These are phyloP conservation scores for Gentiana straminea DNA, from an alignment of 257 asterid species.

Conservation along the genomic window DNA sequence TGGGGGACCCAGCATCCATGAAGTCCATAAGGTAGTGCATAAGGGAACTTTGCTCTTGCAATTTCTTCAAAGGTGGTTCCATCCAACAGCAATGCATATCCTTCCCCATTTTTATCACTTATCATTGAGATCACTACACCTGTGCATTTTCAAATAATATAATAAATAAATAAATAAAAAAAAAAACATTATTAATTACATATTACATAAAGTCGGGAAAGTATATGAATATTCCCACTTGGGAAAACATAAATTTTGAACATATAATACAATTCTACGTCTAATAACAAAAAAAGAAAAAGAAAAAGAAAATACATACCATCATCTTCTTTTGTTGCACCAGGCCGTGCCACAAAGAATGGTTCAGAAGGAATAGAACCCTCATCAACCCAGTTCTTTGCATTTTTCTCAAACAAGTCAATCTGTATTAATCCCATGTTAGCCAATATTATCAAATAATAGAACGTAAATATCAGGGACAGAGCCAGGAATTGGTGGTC, in stretches of 20 bases:
- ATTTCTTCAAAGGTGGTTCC: conserved; percentile 85
- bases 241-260: background rate
- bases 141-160: conserved; percentile 11
- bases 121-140: conserved; percentile 83
- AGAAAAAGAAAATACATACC: conserved; percentile 27
- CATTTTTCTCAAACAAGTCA: conserved; percentile 50
- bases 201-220: background rate
- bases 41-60: conserved; percentile 88
- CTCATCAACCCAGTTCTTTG: conserved; percentile 77
- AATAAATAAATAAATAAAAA: too few species aligned
- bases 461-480: too few species aligned
- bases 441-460: background rate
- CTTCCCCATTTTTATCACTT: conserved; percentile 76
- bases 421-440: conserved; percentile 9
- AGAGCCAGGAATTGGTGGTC: too few species aligned
- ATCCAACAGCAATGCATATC: conserved; percentile 71
- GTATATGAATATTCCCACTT: background rate
- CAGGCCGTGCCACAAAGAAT: conserved; percentile 79
- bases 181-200: background rate
- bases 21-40: conserved; percentile 92
- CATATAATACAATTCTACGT: background rate
- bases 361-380: conserved; percentile 93
- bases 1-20: conserved; percentile 98
- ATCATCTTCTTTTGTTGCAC: conserved; percentile 80
- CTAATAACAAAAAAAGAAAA: too few species aligned